Base-by-base conservation (phyloP, 345 rosid species). In the Rhodomyrtus tomentosa region DNA sequence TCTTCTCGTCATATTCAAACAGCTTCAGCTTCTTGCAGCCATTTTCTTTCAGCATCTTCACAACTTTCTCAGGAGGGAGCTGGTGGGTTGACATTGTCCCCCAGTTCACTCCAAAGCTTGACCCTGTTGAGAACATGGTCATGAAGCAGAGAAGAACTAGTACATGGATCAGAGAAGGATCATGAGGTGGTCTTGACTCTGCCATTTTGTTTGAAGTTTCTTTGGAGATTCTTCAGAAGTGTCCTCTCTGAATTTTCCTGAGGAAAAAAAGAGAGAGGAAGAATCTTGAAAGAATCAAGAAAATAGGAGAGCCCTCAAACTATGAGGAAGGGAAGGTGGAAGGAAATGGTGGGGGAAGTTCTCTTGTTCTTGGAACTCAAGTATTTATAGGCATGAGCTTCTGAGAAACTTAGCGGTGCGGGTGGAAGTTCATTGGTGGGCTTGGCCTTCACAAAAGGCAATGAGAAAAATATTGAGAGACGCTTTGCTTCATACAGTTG, bases 21-120 rank as follows among this genome's bases (percentile, higher is more conserved):
- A 95, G 93, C 89, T 95, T 95, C 86, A 95, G 87, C 85, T 93
- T 93, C 38, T 88, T 88, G 73, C 92, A 86, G 18, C 93, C 93
- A 81, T 95, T 94, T 50, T 92, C 92, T 38, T 56, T 87, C 81
- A 95, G 88, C 90, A 95, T 90, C 85, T 89, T 84, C 59, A 94
- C 98, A 4, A 95, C 91, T 73, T 88, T 94, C 22, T 91, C 89
- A 3, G 98, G 95, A 3, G 93, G 93, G 55, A 94, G 91, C 76
- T 89, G 93, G 89, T 91, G 96, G 51, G 88, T 90, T 25, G 96
- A 88, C 91, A 92, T 92, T 51, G 95, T 94, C 27, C 98, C 96
- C 98, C 98, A 95, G 92, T 95, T 95, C 32, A 92, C 90, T 55
- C 95, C 93, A 72, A 91, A 86, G 56, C 89, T 76, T 14, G 72